Evolutionary conservation across 2,329 filamentous ascomycete species (phyloP), one percentile per base, ranked within the genome.

Genomic region (Leptodontidium sp.): DNA sequence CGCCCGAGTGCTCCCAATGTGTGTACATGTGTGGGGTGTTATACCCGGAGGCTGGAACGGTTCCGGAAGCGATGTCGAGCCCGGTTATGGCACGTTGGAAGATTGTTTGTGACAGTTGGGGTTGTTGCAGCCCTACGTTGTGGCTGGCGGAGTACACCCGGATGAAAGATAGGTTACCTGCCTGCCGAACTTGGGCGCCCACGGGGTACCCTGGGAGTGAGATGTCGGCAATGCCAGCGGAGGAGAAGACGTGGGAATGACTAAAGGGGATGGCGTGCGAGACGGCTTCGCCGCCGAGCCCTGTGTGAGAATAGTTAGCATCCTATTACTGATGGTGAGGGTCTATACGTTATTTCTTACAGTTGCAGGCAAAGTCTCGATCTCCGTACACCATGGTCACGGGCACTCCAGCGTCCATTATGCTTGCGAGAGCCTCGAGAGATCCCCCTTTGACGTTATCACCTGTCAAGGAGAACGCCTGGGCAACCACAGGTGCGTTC

Each of bases 351-450:
- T 45, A 2, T 21, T 9, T 5, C 58, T 69, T 59, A 66, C 90
- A 89, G 76, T 88, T 88, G 78, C 86, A 89, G 69, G 86, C 83
- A 75, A 85, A 88, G 77, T 89, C 87, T 68, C 86, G 79, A 75
- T 88, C 86, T 49, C 86, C 86, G 76, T 94, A 92, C 59, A 93
- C 84, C 69, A 94, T 80, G 12, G 90, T 88, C 9, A 94, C 85
- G 5, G 86, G 88, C 12, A 93, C 86, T 29, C 88, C 89, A 1
- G 80, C 83, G 21, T 86, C 81, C 62, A 91, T 82, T 21, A 91
- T 83, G 24, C 82, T 79, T 61, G 88, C 87, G 4, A 91, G 81
- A 66, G 87, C 82, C 70, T 83, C 77, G 40, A 89, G 81, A 75
- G 88, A 86, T 70, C 87, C 87, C 11, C 85, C 86, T 75, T 87